Percentiles rank a stretch among this genome's conserved stretches.
Evolutionary conservation across 116 monocot genomes (phyloP).

Genomic region (Papilionanthe hybrid): DNA sequence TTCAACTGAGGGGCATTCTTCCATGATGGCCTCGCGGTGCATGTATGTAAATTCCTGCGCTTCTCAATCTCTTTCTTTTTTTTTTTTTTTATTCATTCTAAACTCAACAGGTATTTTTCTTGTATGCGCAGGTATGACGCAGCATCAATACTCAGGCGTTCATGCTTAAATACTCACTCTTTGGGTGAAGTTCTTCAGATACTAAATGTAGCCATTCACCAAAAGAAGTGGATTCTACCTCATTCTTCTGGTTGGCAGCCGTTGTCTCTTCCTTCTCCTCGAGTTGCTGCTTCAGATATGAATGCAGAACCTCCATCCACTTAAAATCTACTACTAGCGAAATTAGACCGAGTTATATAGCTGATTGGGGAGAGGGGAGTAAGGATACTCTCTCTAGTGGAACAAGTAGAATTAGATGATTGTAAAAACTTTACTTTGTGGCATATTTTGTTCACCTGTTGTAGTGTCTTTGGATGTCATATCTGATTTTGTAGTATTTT

Average conservation of each 20-base stretch:
- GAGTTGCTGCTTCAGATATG: constrained; percentile 7
- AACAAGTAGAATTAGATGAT: no score
- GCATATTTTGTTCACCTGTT: no score
- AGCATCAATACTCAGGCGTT: constrained; percentile 43
- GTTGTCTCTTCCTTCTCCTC: constrained; percentile 17
- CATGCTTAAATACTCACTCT: constrained; percentile 41
- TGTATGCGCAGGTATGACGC: constrained; percentile 60
- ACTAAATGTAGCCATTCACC: constrained; percentile 30
- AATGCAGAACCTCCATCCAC: not conserved
- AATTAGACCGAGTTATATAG: no score
- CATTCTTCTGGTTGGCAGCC: constrained; percentile 71
- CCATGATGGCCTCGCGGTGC: constrained; percentile 43
- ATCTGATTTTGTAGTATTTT: no score
- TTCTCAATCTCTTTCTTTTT: not conserved
- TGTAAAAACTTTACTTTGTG: no score
- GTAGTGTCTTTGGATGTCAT: no score
- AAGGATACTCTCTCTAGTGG: no score
- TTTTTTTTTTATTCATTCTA: not conserved
- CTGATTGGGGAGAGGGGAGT: no score
- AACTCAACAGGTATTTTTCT: not conserved
- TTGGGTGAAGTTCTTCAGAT: constrained; percentile 64
- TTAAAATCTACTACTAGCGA: not conserved
- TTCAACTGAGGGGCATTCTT: constrained; percentile 32
- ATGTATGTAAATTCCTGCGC: constrained; percentile 29
- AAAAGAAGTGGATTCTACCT: constrained; percentile 73